phyloP scores from a whole-genome alignment of 1,284 basidiomycete genomes.

The Coniferiporia weirii region DNA sequence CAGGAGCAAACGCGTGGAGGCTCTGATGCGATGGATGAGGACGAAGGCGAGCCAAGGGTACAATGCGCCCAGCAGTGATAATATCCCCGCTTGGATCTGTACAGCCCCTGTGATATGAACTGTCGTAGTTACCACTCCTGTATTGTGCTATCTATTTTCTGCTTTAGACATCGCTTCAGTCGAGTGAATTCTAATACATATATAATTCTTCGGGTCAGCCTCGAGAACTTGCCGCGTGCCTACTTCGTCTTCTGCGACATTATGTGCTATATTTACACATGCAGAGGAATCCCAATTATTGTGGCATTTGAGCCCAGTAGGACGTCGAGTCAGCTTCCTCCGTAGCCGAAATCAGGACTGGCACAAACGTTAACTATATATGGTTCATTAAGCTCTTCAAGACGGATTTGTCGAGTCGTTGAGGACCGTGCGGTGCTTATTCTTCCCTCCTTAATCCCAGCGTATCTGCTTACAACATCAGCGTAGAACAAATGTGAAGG shows the following conservation, averaged over 20 bases:
- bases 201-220: background rate
- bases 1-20: conserved; percentile 45
- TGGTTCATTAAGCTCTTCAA: too few species aligned
- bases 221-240: too few species aligned
- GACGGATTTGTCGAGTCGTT: too few species aligned
- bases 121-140: conserved; percentile 7
- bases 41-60: conserved; percentile 70
- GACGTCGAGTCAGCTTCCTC: too few species aligned
- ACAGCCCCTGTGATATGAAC: background rate
- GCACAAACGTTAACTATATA: too few species aligned
- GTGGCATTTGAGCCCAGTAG: too few species aligned
- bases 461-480: background rate
- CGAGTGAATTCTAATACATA: background rate
- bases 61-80: conserved; percentile 79
- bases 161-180: background rate
- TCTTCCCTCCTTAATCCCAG: background rate
- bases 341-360: too few species aligned
- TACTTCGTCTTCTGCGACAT: too few species aligned
- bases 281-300: too few species aligned
- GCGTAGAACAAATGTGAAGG: background rate
- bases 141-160: conserved; percentile 14
- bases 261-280: too few species aligned
- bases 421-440: too few species aligned
- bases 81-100: background rate
- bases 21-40: conserved; percentile 82